Conservation (phyloP, 371 early-diverging fungal genomes). For the Lichtheimia hyalospora region DNA sequence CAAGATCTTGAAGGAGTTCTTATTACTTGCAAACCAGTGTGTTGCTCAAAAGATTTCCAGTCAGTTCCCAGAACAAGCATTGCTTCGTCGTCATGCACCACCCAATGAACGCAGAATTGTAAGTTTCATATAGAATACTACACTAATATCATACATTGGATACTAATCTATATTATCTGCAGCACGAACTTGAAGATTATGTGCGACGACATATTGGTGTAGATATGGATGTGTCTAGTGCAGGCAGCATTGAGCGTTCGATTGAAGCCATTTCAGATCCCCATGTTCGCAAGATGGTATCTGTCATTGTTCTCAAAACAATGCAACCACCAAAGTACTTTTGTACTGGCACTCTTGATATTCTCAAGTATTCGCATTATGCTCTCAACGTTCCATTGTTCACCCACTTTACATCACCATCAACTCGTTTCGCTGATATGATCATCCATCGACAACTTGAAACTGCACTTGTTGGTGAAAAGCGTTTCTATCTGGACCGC, state of each 20-base stretch:
- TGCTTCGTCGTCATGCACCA: slow-evolving; percentile 75
- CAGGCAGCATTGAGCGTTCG: slow-evolving; percentile 62
- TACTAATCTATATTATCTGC: not conserved
- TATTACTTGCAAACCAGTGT: slow-evolving; percentile 88
- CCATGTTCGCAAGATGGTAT: slow-evolving; percentile 49
- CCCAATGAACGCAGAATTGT: slow-evolving; percentile 51
- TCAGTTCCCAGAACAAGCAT: slow-evolving; percentile 77
- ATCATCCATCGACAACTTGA: slow-evolving; percentile 86
- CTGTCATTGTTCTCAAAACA: slow-evolving; percentile 67
- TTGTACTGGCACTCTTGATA: slow-evolving; percentile 78
- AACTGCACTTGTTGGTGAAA: slow-evolving; percentile 22
- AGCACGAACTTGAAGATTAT: slow-evolving; percentile 55
- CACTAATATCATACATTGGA: not conserved
- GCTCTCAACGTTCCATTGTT: slow-evolving; percentile 76
- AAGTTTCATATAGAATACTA: slow-evolving; percentile 9
- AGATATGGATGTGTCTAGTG: slow-evolving; percentile 45
- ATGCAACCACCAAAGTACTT: slow-evolving; percentile 88
- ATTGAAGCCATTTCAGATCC: slow-evolving; percentile 62
- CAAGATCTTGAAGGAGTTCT: slow-evolving; percentile 65
- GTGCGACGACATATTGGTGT: slow-evolving; percentile 54
- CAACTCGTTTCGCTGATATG: slow-evolving; percentile 92
- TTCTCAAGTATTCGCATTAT: slow-evolving; percentile 68
- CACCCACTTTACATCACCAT: slow-evolving; percentile 93
- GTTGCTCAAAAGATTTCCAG: slow-evolving; percentile 84
- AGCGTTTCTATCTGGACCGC: slow-evolving; percentile 49